Conservation (phyloP, 208 protist species). For the Leishmania gerbilli region DNA sequence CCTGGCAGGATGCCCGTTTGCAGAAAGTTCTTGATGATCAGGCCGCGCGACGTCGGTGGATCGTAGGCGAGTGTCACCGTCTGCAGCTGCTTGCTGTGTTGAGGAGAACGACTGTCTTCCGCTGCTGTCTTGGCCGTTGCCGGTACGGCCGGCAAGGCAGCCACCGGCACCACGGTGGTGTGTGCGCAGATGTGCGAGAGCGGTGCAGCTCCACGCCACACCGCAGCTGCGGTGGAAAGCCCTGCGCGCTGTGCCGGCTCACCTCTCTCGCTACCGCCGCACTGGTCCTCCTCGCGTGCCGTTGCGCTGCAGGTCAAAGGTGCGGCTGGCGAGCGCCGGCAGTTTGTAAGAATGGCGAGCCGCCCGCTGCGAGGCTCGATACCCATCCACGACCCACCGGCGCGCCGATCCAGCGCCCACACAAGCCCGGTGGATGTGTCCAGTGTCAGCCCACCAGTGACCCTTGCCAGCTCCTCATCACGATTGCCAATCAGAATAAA, state of each 20-base stretch:
- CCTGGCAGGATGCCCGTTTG: slow-evolving; percentile 23
- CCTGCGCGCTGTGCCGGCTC: neutral
- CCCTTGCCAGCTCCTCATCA: slow-evolving; percentile 50
- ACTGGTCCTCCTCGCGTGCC: neutral
- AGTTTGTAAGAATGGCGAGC: slow-evolving; percentile 67
- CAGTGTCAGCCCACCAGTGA: slow-evolving; percentile 37
- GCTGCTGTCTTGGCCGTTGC: neutral
- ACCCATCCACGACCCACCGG: slow-evolving; percentile 75
- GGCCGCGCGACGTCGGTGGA: slow-evolving; percentile 41
- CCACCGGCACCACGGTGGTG: slow-evolving; percentile 34
- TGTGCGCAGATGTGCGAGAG: slow-evolving; percentile 36
- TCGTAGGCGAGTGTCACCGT: slow-evolving; percentile 39
- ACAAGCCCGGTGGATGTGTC: slow-evolving; percentile 38
- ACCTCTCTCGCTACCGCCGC: neutral
- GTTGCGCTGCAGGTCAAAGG: slow-evolving; percentile 22
- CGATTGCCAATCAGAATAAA: slow-evolving; percentile 67
- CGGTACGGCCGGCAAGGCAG: neutral
- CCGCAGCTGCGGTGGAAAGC: neutral
- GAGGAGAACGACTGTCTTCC: neutral
- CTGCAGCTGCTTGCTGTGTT: neutral
- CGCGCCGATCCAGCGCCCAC: slow-evolving; percentile 50
- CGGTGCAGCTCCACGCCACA: slow-evolving; percentile 53
- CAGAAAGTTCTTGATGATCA: slow-evolving; percentile 50
- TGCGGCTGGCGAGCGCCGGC: slow-evolving; percentile 39
- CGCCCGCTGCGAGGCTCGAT: slow-evolving; percentile 49